phyloP scores from a whole-genome alignment of 2,329 filamentous ascomycete genomes.

The Penicillium sp. region DNA sequence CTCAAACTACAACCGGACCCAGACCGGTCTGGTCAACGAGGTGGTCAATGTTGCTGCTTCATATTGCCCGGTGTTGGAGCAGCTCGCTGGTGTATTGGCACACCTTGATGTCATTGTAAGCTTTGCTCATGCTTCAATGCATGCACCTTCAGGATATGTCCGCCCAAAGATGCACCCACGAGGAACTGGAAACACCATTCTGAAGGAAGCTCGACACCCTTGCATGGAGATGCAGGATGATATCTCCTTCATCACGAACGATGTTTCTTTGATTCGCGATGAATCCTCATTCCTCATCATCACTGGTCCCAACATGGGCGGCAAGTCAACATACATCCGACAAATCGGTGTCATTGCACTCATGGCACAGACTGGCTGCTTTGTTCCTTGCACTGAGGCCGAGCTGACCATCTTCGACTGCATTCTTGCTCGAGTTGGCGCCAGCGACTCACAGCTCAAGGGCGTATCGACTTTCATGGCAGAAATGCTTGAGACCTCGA shows the following conservation, averaged over 20 bases:
- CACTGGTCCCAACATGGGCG: conserved; percentile 98
- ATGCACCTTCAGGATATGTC: conserved; percentile 88
- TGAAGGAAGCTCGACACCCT: conserved; percentile 92
- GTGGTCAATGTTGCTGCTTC: conserved; percentile 92
- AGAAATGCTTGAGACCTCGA: conserved; percentile 98
- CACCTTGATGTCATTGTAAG: conserved; percentile 94
- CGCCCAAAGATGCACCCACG: conserved; percentile 86
- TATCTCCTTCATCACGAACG: conserved; percentile 97
- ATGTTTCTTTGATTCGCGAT: conserved; percentile 76
- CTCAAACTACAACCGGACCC: conserved; percentile 91
- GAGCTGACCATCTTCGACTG: conserved; percentile 96
- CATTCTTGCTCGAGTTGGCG: conserved; percentile 92
- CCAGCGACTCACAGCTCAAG: conserved; percentile 94
- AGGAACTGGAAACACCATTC: conserved; percentile 79
- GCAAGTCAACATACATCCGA: conserved; percentile 96
- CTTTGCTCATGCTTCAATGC: conserved; percentile 88
- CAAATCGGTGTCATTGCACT: conserved; percentile 95
- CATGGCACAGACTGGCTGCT: conserved; percentile 96
- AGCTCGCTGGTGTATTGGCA: conserved; percentile 80
- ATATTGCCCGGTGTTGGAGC: conserved; percentile 89
- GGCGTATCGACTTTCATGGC: conserved; percentile 99
- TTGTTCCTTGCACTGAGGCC: conserved; percentile 86
- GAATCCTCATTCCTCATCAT: conserved; percentile 91
- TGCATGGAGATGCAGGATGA: conserved; percentile 99
- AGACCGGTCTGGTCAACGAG: conserved; percentile 84